phyloP scores from a whole-genome alignment of 305 asterid genomes.

The Fraxinus angustifolia region DNA sequence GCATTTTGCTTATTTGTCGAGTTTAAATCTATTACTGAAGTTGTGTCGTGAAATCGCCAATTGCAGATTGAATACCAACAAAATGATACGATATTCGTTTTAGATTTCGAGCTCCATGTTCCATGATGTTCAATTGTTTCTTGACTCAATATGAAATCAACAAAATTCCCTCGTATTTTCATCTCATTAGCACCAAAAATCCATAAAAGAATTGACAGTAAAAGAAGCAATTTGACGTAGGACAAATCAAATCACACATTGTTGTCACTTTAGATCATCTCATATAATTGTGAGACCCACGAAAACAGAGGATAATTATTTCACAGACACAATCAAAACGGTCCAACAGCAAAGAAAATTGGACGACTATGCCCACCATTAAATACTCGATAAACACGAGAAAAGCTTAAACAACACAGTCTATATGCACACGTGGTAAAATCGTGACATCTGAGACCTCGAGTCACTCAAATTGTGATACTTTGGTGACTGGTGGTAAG shows the following conservation, averaged over 20 bases:
- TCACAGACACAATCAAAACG: not conserved
- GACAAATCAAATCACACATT: not conserved
- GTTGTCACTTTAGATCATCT: not conserved
- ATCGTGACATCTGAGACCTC: not conserved
- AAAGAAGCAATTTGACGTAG: not conserved
- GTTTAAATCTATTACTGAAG: not conserved
- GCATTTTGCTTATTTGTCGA: not conserved
- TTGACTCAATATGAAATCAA: not conserved
- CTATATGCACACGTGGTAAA: not conserved
- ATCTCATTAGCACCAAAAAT: not conserved
- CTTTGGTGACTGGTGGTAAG: not conserved
- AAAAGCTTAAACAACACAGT: not conserved
- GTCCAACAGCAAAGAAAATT: not conserved
- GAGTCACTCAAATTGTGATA: not conserved
- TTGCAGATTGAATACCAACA: not conserved
- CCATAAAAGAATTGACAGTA: not conserved
- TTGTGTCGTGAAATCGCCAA: not conserved
- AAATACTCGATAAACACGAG: not conserved
- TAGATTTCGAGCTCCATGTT: not conserved
- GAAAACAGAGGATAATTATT: not conserved
- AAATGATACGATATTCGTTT: not conserved
- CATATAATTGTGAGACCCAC: not conserved
- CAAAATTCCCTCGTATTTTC: not conserved
- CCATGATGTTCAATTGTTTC: not conserved
- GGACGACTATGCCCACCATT: not conserved